phyloP scores from a whole-genome alignment of 306 rosid genomes.

The Sophora flavescens region DNA sequence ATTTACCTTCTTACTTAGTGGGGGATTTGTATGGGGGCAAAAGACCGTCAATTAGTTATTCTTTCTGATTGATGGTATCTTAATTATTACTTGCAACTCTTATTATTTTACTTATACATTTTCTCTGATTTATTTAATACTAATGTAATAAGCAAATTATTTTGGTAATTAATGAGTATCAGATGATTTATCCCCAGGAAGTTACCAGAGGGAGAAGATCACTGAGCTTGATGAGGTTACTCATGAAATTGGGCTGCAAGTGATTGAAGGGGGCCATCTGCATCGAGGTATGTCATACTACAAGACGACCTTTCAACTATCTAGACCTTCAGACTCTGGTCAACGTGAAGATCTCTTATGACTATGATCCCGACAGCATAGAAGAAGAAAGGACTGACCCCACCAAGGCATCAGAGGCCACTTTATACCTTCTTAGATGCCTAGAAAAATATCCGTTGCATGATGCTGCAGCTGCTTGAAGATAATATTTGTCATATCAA shows the following conservation, averaged over 20 bases:
- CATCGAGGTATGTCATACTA: constrained; percentile 62
- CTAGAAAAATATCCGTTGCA: constrained; percentile 53
- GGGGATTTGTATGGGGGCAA: no score
- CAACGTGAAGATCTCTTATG: constrained; percentile 60
- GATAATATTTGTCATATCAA: neutral
- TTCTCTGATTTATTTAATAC: neutral
- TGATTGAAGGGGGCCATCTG: constrained; percentile 67
- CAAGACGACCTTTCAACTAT: constrained; percentile 58
- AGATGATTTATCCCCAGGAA: constrained; percentile 39
- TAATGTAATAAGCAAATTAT: neutral
- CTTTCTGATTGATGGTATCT: no score
- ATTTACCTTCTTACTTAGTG: neutral
- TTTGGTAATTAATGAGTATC: neutral
- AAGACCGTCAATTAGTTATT: neutral
- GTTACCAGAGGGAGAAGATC: constrained; percentile 64
- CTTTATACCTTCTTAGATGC: constrained; percentile 50
- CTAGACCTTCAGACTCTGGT: constrained; percentile 55
- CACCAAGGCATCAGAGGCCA: constrained; percentile 44
- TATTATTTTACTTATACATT: no score
- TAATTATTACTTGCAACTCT: no score
- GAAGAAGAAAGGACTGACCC: constrained; percentile 46
- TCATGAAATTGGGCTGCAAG: constrained; percentile 63
- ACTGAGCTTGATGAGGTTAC: constrained; percentile 58
- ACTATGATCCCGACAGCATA: constrained; percentile 51
- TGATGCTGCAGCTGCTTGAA: constrained; percentile 8